Evolutionary conservation across 805 yeast genomes (phyloP).

Genomic region (Yamadazyma paraphyllophila): DNA sequence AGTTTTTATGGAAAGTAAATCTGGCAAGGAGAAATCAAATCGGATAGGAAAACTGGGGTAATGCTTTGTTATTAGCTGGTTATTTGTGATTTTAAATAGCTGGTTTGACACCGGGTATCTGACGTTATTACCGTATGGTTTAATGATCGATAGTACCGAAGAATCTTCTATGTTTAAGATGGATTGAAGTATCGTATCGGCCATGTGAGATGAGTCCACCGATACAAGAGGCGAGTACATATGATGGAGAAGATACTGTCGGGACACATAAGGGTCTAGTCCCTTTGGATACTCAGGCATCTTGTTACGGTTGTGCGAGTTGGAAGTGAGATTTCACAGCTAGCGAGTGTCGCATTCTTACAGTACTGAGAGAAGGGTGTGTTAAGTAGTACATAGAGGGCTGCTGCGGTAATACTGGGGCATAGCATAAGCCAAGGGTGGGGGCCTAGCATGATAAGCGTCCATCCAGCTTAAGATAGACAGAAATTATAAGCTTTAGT

Average conservation of each 20-base stretch:
- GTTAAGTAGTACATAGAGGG: too few species aligned
- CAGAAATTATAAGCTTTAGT: too few species aligned
- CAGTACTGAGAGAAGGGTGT: too few species aligned
- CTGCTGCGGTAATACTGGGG: too few species aligned
- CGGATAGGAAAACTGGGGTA: conserved; percentile 57
- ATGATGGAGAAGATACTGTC: conserved; percentile 43
- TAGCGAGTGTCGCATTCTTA: too few species aligned
- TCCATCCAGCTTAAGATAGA: too few species aligned
- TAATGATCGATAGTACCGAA: conserved; percentile 47
- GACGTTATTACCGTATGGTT: conserved; percentile 56
- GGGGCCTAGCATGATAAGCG: too few species aligned
- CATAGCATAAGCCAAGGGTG: too few species aligned
- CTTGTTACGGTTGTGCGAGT: not conserved
- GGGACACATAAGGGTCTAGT: conserved; percentile 36
- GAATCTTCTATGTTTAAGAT: conserved; percentile 33
- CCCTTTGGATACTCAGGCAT: conserved; percentile 30
- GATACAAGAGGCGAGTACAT: conserved; percentile 54
- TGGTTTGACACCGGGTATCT: conserved; percentile 40
- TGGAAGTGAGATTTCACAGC: not conserved
- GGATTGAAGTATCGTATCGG: conserved; percentile 42
- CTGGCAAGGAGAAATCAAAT: conserved; percentile 46
- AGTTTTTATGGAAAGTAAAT: conserved; percentile 30
- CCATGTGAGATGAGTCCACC: conserved; percentile 45
- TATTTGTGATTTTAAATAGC: conserved; percentile 48
- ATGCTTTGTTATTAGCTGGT: conserved; percentile 47